phyloP scores from a whole-genome alignment of 2,329 filamentous ascomycete species.

The Clarireedia hainanense region DNA sequence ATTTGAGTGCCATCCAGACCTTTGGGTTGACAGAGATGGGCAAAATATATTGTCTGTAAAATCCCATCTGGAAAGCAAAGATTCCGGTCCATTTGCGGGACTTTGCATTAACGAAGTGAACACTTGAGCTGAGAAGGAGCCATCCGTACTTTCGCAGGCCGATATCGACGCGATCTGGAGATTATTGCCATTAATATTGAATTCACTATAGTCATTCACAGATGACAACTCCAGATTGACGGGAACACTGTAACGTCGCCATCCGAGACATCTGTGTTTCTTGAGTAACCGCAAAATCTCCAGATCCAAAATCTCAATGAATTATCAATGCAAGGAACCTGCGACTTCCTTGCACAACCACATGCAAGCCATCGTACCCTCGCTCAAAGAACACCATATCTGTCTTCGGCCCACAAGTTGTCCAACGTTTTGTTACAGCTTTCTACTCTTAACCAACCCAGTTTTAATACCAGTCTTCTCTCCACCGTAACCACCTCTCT shows the following conservation, averaged over 20 bases:
- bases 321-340: not conserved
- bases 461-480: slow-evolving; percentile 95
- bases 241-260: not conserved
- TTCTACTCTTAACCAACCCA: slow-evolving; percentile 85
- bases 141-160: not conserved
- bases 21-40: not conserved
- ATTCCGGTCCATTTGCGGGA: slow-evolving; percentile 2
- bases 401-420: not conserved
- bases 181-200: not conserved
- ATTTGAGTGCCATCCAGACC: not conserved
- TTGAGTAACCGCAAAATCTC: not conserved
- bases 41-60: not conserved
- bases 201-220: slow-evolving; percentile 1
- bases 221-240: not conserved
- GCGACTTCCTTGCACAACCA: not conserved
- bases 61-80: not conserved
- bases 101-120: not conserved
- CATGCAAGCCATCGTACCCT: not conserved
- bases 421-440: slow-evolving; percentile 41
- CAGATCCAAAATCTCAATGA: not conserved
- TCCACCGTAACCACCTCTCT: slow-evolving; percentile 78
- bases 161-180: not conserved
- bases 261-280: not conserved
- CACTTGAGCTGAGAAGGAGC: not conserved
- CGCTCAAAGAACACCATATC: not conserved